Evolutionary conservation across 2,329 filamentous ascomycete genomes (phyloP).

Genomic region (Paradendryphiella salina): DNA sequence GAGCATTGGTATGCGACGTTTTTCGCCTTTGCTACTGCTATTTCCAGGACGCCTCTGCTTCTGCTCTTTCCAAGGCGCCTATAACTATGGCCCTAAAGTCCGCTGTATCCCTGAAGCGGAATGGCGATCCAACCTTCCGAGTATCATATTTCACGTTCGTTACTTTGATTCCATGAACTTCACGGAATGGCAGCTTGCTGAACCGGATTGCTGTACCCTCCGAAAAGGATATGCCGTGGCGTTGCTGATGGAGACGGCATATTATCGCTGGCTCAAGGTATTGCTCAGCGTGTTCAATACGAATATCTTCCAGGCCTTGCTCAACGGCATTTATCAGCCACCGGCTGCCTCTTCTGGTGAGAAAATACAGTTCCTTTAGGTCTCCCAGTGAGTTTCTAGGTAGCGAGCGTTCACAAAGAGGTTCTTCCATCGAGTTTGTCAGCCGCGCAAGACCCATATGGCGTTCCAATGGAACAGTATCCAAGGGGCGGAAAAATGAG

Average conservation of each 20-base stretch:
- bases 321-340: slow-evolving; percentile 36
- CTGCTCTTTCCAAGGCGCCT: slow-evolving; percentile 23
- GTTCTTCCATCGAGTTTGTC: not conserved
- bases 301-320: slow-evolving; percentile 25
- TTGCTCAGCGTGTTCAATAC: slow-evolving; percentile 30
- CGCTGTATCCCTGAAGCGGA: slow-evolving; percentile 8
- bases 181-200: slow-evolving; percentile 33
- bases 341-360: slow-evolving; percentile 27
- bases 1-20: not conserved
- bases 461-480: slow-evolving; percentile 23
- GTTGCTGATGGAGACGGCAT: slow-evolving; percentile 29
- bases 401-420: slow-evolving; percentile 15
- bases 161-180: slow-evolving; percentile 29
- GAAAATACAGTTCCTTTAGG: slow-evolving; percentile 32
- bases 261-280: slow-evolving; percentile 19
- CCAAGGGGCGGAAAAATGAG: slow-evolving; percentile 27
- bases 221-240: slow-evolving; percentile 25
- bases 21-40: slow-evolving; percentile 14
- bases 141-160: slow-evolving; percentile 27
- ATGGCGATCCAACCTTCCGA: slow-evolving; percentile 5
- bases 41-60: slow-evolving; percentile 21
- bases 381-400: slow-evolving; percentile 23
- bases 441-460: slow-evolving; percentile 18
- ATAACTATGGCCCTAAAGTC: slow-evolving; percentile 29
- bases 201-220: slow-evolving; percentile 31